Evolutionary conservation across 2,329 filamentous ascomycete genomes (phyloP).

Genomic region (Scedosporium aurantiacum): DNA sequence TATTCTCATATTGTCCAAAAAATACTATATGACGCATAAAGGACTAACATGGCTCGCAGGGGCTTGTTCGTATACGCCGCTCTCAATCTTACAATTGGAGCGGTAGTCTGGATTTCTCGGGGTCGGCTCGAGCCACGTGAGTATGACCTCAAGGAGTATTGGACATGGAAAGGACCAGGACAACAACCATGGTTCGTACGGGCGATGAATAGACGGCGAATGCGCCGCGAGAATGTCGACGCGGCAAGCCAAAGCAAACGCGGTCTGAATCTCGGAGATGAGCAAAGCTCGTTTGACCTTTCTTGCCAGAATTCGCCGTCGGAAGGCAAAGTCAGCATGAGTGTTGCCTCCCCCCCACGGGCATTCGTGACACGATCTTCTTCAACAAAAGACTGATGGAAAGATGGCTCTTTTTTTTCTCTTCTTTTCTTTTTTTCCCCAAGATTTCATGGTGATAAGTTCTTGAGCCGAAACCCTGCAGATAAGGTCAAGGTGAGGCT

Average conservation of each 20-base stretch:
- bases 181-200: conserved; percentile 37
- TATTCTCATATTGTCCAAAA: background rate
- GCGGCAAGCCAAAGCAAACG: conserved; percentile 8
- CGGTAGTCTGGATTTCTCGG: conserved; percentile 31
- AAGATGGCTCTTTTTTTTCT: too few relatives aligned
- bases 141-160: conserved; percentile 45
- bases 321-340: conserved; percentile 9
- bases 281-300: conserved; percentile 10
- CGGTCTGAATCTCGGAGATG: conserved; percentile 9
- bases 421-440: too few relatives aligned
- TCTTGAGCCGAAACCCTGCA: too few relatives aligned
- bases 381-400: background rate
- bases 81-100: conserved; percentile 36
- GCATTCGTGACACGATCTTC: conserved; percentile 5
- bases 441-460: background rate
- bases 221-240: conserved; percentile 4
- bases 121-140: conserved; percentile 35
- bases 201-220: conserved; percentile 14
- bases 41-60: conserved; percentile 17
- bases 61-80: conserved; percentile 43
- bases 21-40: background rate
- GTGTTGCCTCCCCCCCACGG: conserved; percentile 7
- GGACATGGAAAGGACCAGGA: conserved; percentile 40
- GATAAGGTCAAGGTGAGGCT: background rate
- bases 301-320: conserved; percentile 4